phyloP scores from a whole-genome alignment of 2,329 filamentous ascomycete species.

The Chaetomium olivaceum region DNA sequence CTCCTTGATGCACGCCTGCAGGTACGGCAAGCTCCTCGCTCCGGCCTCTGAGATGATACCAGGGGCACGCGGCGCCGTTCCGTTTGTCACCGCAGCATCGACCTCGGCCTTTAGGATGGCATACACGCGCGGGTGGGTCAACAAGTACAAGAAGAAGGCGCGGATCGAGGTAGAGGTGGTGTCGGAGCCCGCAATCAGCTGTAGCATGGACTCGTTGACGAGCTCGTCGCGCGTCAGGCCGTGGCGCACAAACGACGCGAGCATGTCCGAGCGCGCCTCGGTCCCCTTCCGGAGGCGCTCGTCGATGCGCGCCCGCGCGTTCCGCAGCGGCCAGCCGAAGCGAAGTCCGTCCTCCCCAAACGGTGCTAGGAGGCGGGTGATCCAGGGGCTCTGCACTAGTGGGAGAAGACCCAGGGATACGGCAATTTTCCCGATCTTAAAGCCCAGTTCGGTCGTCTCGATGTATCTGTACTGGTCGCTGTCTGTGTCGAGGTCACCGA shows the following conservation, averaged over 20 bases:
- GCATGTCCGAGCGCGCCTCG: slow-evolving; percentile 33
- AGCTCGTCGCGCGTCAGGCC: slow-evolving; percentile 35
- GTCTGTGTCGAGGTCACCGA: slow-evolving; percentile 51
- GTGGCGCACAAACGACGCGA: slow-evolving; percentile 37
- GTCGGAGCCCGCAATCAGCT: slow-evolving; percentile 28
- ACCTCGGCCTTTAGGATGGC: slow-evolving; percentile 25
- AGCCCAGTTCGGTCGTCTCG: slow-evolving; percentile 9
- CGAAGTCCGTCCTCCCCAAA: slow-evolving; percentile 36
- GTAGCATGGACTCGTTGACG: slow-evolving; percentile 20
- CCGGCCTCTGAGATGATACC: slow-evolving; percentile 11
- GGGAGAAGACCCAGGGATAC: neutral
- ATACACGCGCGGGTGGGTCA: slow-evolving; percentile 24
- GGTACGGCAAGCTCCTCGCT: slow-evolving; percentile 38
- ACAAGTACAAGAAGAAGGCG: slow-evolving; percentile 22
- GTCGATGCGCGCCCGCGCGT: slow-evolving; percentile 34
- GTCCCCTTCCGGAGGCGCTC: slow-evolving; percentile 24
- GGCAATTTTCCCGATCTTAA: slow-evolving; percentile 29
- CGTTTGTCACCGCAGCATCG: slow-evolving; percentile 14
- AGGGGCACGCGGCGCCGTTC: neutral
- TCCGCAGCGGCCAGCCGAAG: slow-evolving; percentile 40
- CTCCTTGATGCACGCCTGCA: slow-evolving; percentile 44
- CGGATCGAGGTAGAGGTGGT: slow-evolving; percentile 25
- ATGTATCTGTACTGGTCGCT: slow-evolving; percentile 51
- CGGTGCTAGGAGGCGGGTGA: slow-evolving; percentile 18
- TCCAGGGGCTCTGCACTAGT: neutral